Base-by-base conservation (phyloP, 1,284 basidiomycete species). In the Trichosporon sp. region DNA sequence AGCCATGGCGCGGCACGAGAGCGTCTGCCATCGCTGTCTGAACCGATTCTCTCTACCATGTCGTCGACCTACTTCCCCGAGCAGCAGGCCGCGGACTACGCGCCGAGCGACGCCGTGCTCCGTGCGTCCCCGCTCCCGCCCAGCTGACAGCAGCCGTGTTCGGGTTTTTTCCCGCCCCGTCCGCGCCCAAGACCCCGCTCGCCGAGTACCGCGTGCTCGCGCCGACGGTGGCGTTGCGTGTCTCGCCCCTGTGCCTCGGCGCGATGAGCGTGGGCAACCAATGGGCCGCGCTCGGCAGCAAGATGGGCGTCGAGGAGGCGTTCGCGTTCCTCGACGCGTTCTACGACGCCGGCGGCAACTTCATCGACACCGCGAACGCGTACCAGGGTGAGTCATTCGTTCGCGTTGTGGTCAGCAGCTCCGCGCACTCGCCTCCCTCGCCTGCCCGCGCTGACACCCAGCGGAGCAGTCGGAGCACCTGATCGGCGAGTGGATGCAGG, bases 221-320 rank as follows among this genome's bases (percentile, higher is more conserved):
- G 44, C 44, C 44, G 2, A 80, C 79, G 25, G 84, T 84, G 11
- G 82, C 84, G 12, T 73, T 77, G 31, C 72, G 79, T 31, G 86
- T 87, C 42, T 86, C 86, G 6, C 86, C 86, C 0, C 76, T 87
- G 12, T 83, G 81, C 70, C 80, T 87, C 9, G 86, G 86, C 13
- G 85, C 83, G 9, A 86, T 86, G 86, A 83, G 79, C 62, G 76
- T 86, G 66, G 86, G 85, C 25, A 78, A 84, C 66, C 81, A 83
- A 62, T 73, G 71, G 51, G 21, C 23, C 8, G 44, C 15, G 44
- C 44, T 51, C 21, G 44, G 44, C 21, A 51, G 44, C 44, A 51
- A 51, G 21, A 66, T 65, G 62, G 62, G 70, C 38, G 21, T 62
- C 63, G 75, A 77, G 27, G 62, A 76, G 42, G 68, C 71, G 5